Percentiles rank a stretch among this genome's conserved stretches.
Conservation (phyloP, 2,329 filamentous ascomycete genomes). For the Sarocladium brachiariae region DNA sequence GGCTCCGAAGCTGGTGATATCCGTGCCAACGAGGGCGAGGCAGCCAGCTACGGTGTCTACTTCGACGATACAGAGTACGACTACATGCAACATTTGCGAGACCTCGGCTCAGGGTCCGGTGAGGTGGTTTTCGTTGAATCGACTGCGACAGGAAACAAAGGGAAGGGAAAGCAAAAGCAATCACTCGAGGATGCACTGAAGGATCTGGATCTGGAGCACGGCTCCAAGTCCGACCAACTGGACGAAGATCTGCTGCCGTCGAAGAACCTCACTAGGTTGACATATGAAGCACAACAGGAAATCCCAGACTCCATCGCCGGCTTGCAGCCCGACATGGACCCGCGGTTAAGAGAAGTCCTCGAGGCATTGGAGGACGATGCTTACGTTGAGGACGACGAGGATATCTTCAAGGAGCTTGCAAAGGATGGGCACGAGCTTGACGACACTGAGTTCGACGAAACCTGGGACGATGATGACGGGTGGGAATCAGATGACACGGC, state of each 20-base stretch:
- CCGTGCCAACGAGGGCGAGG: constrained; percentile 89
- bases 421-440: constrained; percentile 66
- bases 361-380: constrained; percentile 94
- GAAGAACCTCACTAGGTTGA: constrained; percentile 67
- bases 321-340: constrained; percentile 98
- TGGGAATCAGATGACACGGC: constrained; percentile 95
- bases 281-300: constrained; percentile 90
- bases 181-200: constrained; percentile 77
- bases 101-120: constrained; percentile 63
- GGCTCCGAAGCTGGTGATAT: constrained; percentile 58
- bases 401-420: constrained; percentile 71
- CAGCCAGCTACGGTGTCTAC: constrained; percentile 87
- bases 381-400: constrained; percentile 82
- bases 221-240: constrained; percentile 51
- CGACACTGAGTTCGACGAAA: constrained; percentile 70
- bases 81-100: constrained; percentile 98
- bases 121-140: constrained; percentile 79
- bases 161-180: constrained; percentile 68
- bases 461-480: constrained; percentile 63
- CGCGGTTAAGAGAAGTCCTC: constrained; percentile 78
- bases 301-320: constrained; percentile 86
- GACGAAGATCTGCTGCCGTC: constrained; percentile 72
- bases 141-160: constrained; percentile 55
- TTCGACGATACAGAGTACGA: constrained; percentile 95
- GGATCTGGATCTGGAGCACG: constrained; percentile 34